A percentile compares a stretch with the other conserved stretches of the same genome.
Conservation (phyloP, 2,329 filamentous ascomycete genomes). For the Myriosclerotinia duriaeana region DNA sequence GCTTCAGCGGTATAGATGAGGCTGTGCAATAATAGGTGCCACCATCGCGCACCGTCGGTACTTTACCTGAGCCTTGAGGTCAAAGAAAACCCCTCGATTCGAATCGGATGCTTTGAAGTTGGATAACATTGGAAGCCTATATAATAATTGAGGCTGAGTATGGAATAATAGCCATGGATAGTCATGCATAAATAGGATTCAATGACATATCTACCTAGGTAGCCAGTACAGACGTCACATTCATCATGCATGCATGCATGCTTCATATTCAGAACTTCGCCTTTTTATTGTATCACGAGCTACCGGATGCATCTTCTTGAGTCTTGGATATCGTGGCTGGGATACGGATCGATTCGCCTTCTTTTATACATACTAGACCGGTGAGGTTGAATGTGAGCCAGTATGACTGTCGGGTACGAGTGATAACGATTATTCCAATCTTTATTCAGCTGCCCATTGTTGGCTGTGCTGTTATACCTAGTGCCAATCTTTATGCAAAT, state of each 20-base stretch:
- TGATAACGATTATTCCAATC: not conserved
- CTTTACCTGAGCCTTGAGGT: no score
- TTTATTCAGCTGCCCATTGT: not conserved
- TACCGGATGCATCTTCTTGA: not conserved
- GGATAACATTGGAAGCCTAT: no score
- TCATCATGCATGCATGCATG: not conserved
- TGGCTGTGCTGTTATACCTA: not conserved
- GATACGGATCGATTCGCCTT: not conserved
- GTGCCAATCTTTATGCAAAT: not conserved
- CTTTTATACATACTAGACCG: not conserved
- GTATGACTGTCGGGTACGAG: not conserved
- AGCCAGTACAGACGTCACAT: not conserved
- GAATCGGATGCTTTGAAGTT: no score
- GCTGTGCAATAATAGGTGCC: not conserved
- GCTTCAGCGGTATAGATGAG: not conserved
- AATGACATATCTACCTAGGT: not conserved
- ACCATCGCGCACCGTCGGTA: not conserved
- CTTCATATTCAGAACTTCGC: not conserved
- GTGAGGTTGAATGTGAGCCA: not conserved
- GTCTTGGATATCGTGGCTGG: not conserved
- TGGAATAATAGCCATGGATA: no score
- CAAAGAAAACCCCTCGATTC: not conserved
- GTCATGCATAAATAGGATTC: no score
- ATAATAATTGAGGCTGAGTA: constrained; percentile 10
- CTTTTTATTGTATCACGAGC: not conserved